These are phyloP conservation scores for Sclerotinia spermophila DNA, from an alignment of 2,329 filamentous ascomycete species.

Conservation along the genomic window DNA sequence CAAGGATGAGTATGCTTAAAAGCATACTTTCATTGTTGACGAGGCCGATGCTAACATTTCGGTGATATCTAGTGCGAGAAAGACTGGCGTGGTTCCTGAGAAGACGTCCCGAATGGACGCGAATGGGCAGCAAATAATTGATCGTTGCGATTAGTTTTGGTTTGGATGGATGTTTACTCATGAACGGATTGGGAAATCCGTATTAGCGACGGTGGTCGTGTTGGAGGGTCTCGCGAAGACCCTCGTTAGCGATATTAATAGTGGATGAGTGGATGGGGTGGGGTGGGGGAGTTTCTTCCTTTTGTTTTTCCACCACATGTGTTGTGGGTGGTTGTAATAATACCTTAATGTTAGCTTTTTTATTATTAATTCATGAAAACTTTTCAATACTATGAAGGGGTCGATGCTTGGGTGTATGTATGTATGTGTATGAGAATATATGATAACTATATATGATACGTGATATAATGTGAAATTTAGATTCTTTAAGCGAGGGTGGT, in stretches of 20 bases:
- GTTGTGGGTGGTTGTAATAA: background rate
- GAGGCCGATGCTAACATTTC: background rate
- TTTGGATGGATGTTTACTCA: background rate
- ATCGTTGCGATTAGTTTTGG: background rate
- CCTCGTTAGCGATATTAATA: background rate
- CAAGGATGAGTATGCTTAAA: conserved; percentile 19
- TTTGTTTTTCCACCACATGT: background rate
- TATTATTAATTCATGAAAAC: background rate
- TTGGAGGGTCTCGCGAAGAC: background rate
- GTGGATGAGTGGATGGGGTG: background rate
- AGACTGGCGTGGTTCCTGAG: background rate
- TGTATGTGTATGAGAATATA: too few species aligned
- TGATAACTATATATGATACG: too few species aligned
- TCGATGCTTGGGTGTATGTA: background rate
- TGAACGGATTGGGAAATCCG: background rate
- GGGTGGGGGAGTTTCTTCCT: background rate
- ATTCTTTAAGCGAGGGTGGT: too few species aligned
- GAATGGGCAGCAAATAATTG: background rate
- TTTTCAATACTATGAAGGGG: background rate
- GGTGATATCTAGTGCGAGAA: background rate
- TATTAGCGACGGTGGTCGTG: background rate
- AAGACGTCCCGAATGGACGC: background rate
- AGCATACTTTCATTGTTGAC: background rate
- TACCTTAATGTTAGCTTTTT: background rate
- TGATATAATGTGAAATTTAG: too few species aligned